A percentile compares a stretch with the other conserved stretches of the same genome.
phyloP scores from a whole-genome alignment of 371 early-diverging fungal species.

The Rhizopus microsporus region DNA sequence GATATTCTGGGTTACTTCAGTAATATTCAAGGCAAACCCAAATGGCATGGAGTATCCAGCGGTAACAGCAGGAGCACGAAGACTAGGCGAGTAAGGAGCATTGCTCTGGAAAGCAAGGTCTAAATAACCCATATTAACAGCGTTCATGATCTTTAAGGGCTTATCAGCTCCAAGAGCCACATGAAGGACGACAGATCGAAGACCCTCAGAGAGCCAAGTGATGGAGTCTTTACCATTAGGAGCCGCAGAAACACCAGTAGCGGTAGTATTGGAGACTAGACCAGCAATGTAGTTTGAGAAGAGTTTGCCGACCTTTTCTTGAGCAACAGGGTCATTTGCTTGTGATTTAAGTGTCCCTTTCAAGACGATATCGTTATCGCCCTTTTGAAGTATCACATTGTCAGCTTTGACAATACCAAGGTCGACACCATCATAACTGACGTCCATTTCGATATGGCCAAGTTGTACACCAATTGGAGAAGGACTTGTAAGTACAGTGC shows the following conservation, averaged over 20 bases:
- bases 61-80: conserved; percentile 49
- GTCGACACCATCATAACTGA: conserved; percentile 50
- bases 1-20: conserved; percentile 56
- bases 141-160: conserved; percentile 55
- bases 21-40: conserved; percentile 57
- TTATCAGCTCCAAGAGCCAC: conserved; percentile 48
- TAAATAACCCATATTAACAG: conserved; percentile 55
- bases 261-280: conserved; percentile 48
- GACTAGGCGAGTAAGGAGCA: conserved; percentile 51
- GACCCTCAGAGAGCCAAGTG: conserved; percentile 59
- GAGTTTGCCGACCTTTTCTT: conserved; percentile 49
- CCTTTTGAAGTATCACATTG: conserved; percentile 48
- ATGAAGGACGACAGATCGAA: conserved; percentile 52
- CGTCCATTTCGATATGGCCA: conserved; percentile 56
- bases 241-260: conserved; percentile 57
- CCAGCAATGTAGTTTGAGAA: conserved; percentile 63
- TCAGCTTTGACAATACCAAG: conserved; percentile 55
- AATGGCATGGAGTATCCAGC: conserved; percentile 60
- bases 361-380: conserved; percentile 53
- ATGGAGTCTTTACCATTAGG: conserved; percentile 61
- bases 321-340: conserved; percentile 38
- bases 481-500: conserved; percentile 56
- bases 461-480: conserved; percentile 63
- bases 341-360: conserved; percentile 55
- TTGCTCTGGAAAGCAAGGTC: conserved; percentile 52